Evolutionary conservation across 2,329 filamentous ascomycete genomes (phyloP), one percentile per base, ranked within the genome.

Genomic region (Karstenula rhodostoma): DNA sequence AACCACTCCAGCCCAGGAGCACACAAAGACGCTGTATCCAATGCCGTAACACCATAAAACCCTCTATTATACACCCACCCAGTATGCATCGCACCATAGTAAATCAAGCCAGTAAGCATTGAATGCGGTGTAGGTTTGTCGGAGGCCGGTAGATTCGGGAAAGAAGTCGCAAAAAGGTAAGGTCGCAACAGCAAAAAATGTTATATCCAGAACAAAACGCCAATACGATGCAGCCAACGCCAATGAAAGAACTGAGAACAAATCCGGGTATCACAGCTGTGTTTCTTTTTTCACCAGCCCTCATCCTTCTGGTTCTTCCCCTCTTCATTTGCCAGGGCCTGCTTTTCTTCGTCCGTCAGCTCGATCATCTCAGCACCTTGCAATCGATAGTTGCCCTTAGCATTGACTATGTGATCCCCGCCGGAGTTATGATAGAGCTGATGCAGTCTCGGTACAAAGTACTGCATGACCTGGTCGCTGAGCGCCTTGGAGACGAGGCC

Each of bases 261-360:
- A 47, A 9, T 29, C 32, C 8, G 51, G 51, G 51, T 54, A 54
- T 54, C 51, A 42, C 35, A 54, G 51, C n/a, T 37, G n/a, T 23
- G 9, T 4, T 7, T 12, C 37, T 32, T 3, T 23, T 12, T 9
- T 10, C 25, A 55, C 52, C 52, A 77, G 4, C 75, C 73, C 62
- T 77, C 74, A 42, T 76, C 72, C 56, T 77, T 77, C 37, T 77
- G 74, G 47, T 75, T 76, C 62, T 76, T 73, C 25, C 57, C 62
- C 6, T 64, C 49, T 10, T 59, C 60, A 10, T 32, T 32, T 9
- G 70, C 66, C 43, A 67, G 50, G 9, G 54, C 61, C 23, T 65
- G 68, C 57, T 75, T 75, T 61, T 77, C 75, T 27, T 71, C 72
- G 23, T 67, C 64, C 2, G 70, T 74, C 52, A 76, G 49, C 50